phyloP scores from a whole-genome alignment of 805 yeast genomes.

The Candida krabiensis region DNA sequence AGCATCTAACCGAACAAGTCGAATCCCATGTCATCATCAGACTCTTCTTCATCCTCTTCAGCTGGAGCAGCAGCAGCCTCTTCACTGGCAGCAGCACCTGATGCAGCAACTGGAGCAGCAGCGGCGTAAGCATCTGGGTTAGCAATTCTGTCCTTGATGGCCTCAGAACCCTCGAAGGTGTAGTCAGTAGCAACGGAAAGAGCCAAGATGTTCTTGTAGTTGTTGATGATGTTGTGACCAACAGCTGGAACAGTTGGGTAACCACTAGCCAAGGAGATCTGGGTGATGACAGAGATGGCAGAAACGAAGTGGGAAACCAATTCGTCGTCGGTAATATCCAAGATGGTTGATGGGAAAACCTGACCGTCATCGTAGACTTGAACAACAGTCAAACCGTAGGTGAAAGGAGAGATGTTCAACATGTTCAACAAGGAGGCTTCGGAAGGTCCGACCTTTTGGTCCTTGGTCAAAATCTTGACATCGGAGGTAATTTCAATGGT shows the following conservation, averaged over 20 bases:
- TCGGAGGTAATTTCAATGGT: slow-evolving; percentile 98
- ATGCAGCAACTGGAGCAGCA: slow-evolving; percentile 97
- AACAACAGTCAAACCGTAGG: slow-evolving; percentile 95
- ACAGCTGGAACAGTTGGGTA: slow-evolving; percentile 99
- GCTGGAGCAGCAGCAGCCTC: slow-evolving; percentile 72
- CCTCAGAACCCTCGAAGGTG: slow-evolving; percentile 99
- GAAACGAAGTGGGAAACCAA: slow-evolving; percentile 87
- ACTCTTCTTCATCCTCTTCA: slow-evolving; percentile 68
- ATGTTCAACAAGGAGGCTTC: slow-evolving; percentile 98
- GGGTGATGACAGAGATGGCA: slow-evolving; percentile 92
- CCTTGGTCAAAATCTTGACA: slow-evolving; percentile 89
- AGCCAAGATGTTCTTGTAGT: slow-evolving; percentile 98
- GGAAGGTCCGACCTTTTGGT: slow-evolving; percentile 94
- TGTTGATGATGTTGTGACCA: slow-evolving; percentile 97
- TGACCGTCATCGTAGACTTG: slow-evolving; percentile 99
- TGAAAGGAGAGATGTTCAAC: slow-evolving; percentile 99
- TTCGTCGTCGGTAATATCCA: slow-evolving; percentile 98
- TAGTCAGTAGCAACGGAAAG: slow-evolving; percentile 97
- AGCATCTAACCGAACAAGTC: slow-evolving; percentile 90
- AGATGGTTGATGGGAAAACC: slow-evolving; percentile 93
- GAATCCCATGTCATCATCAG: slow-evolving; percentile 90
- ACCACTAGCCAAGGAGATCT: slow-evolving; percentile 94
- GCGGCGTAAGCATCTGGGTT: slow-evolving; percentile 99
- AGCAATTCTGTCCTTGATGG: slow-evolving; percentile 98
- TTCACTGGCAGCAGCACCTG: slow-evolving; percentile 59